phyloP scores from a whole-genome alignment of 805 yeast genomes.

The Kodamaea restingae region DNA sequence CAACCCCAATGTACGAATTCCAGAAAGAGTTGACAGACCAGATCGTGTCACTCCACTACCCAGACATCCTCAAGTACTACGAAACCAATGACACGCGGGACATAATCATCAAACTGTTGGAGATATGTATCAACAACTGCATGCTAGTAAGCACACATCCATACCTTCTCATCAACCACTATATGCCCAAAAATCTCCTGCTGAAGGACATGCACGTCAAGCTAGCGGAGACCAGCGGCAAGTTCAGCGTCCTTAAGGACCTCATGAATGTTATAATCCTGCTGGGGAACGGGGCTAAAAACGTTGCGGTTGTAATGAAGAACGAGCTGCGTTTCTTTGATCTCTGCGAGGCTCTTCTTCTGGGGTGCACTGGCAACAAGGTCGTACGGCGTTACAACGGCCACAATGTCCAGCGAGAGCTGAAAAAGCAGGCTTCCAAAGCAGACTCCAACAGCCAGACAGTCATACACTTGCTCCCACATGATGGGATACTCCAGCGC shows the following conservation, averaged over 20 bases:
- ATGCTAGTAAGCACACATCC: slow-evolving; percentile 87
- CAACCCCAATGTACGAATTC: slow-evolving; percentile 80
- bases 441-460: slow-evolving; percentile 7
- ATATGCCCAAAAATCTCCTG: slow-evolving; percentile 74
- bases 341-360: slow-evolving; percentile 63
- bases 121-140: slow-evolving; percentile 70
- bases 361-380: slow-evolving; percentile 49
- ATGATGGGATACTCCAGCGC: slow-evolving; percentile 13
- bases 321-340: slow-evolving; percentile 65
- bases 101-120: slow-evolving; percentile 69
- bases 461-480: slow-evolving; percentile 14
- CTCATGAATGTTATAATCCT: slow-evolving; percentile 52
- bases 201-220: slow-evolving; percentile 68
- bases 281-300: slow-evolving; percentile 33
- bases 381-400: slow-evolving; percentile 61
- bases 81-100: slow-evolving; percentile 51
- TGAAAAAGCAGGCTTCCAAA: slow-evolving; percentile 15
- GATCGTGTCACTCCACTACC: slow-evolving; percentile 84
- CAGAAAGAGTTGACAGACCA: slow-evolving; percentile 89
- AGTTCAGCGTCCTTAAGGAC: slow-evolving; percentile 67
- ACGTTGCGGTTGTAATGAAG: slow-evolving; percentile 67
- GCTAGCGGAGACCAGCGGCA: slow-evolving; percentile 77
- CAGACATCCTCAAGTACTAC: slow-evolving; percentile 83
- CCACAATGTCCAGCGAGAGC: slow-evolving; percentile 50
- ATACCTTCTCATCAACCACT: slow-evolving; percentile 75